Conservation (phyloP, 2,329 filamentous ascomycete genomes). For the Penicillium sp. region DNA sequence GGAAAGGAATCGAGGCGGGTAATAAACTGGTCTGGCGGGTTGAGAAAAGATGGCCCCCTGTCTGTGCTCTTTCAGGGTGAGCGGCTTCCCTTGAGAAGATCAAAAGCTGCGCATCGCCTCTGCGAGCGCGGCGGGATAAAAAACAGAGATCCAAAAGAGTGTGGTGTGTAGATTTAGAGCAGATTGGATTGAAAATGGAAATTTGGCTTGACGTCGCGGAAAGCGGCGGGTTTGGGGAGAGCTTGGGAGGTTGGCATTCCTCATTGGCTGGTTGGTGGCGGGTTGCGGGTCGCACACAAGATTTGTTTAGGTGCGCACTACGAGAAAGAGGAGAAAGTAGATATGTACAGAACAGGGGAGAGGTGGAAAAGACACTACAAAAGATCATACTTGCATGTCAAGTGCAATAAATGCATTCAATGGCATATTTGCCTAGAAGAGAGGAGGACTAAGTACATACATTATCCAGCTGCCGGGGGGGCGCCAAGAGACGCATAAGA, state of each 20-base stretch:
- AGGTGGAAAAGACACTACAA: too few relatives aligned
- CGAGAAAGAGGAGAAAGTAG: conserved; percentile 11
- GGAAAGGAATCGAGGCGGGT: conserved; percentile 7
- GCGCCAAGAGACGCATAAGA: conserved; percentile 31
- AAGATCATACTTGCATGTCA: conserved; percentile 1
- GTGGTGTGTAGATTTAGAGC: not conserved
- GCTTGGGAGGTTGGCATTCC: conserved; percentile 19
- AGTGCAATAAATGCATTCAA: conserved; percentile 8
- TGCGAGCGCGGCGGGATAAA: not conserved
- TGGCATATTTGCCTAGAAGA: conserved; percentile 22
- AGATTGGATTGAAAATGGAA: conserved; percentile 11
- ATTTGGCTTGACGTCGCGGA: conserved; percentile 34
- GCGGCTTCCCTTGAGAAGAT: conserved; percentile 22
- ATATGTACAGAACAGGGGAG: too few relatives aligned
- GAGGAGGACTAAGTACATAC: conserved; percentile 42
- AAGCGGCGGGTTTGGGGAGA: conserved; percentile 35
- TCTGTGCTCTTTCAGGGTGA: conserved; percentile 26
- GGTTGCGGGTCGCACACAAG: conserved; percentile 2
- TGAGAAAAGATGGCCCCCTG: conserved; percentile 20
- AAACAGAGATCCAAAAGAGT: conserved; percentile 10
- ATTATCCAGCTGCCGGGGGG: conserved; percentile 39
- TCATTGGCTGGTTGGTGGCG: conserved; percentile 28
- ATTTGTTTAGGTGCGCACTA: conserved; percentile 1
- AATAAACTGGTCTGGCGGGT: conserved; percentile 5
- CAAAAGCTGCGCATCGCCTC: conserved; percentile 23